Evolutionary conservation across 2,329 filamentous ascomycete species (phyloP), one percentile per base, ranked within the genome.

Genomic region (Penicillium sp.): DNA sequence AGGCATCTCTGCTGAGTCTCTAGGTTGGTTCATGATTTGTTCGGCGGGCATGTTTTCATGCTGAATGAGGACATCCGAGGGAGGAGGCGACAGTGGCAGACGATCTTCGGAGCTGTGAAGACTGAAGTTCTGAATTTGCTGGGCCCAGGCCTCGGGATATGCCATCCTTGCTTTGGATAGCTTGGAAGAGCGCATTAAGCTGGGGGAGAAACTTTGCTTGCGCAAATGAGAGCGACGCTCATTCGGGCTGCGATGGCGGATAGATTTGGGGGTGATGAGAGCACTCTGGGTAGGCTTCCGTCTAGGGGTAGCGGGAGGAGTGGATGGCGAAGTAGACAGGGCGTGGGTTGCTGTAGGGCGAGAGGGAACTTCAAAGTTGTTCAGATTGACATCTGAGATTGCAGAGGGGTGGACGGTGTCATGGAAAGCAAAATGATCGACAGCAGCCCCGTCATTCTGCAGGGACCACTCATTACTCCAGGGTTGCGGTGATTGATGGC

Each of bases 401-500:
- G 68, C 69, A 51, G 71, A 68, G 25, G 74, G 73, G 53, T 76
- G 76, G 57, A 76, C 65, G 51, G 70, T 71, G 61, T 75, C 71
- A 70, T 73, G 65, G 66, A 76, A 70, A 65, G 68, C 61, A 64
- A 72, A 62, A 53, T 68, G 67, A 51, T 68, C 66, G 42, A 54
- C 60, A 51, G 66, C 61, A 62, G 76, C 73, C 68, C 78, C 74
- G 68, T 81, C 81, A 70, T 82, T 78, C 69, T 81, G 75, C 66
- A 82, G 68, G 66, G 77, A 77, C 71, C 78, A 79, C 66, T 81
- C 82, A 70, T 81, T 79, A 63, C 78, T 78, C 82, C 83, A 85
- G 70, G 81, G 77, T 67, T 80, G 78, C 56, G 78, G 73, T 60
- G 77, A 73, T 66, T 71, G 69, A 66, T 76, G 73, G 49, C 68